A percentile compares a stretch with the other conserved stretches of the same genome.
Evolutionary conservation across 2,329 filamentous ascomycete species (phyloP).

Genomic region (Diplodia sapinea): DNA sequence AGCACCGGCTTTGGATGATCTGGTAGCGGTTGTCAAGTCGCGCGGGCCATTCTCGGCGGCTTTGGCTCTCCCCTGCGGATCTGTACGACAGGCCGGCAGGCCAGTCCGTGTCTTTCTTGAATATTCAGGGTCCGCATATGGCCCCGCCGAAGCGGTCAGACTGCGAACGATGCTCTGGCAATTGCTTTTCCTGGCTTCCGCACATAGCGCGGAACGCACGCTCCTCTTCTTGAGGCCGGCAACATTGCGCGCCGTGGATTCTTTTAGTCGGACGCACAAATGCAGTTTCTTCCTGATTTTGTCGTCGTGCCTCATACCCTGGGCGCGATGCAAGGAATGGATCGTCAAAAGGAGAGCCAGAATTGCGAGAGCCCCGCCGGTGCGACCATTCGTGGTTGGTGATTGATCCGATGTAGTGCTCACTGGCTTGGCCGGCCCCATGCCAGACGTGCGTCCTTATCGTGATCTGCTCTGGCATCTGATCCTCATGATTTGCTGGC

Average conservation of each 20-base stretch:
- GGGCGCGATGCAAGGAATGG: conserved; percentile 18
- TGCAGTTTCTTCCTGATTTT: conserved; percentile 10
- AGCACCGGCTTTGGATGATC: background rate
- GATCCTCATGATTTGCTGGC: conserved; percentile 14
- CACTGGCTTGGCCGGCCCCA: conserved; percentile 16
- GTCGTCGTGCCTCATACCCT: conserved; percentile 20
- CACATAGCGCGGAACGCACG: background rate
- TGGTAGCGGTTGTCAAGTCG: background rate
- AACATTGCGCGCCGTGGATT: background rate
- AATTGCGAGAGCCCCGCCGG: conserved; percentile 7
- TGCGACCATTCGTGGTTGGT: conserved; percentile 24
- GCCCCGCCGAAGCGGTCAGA: background rate
- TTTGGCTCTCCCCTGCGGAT: background rate
- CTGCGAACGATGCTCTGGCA: conserved; percentile 3
- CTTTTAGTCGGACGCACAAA: conserved; percentile 12
- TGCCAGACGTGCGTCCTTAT: conserved; percentile 23
- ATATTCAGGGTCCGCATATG: conserved; percentile 26
- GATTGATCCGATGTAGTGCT: conserved; percentile 28
- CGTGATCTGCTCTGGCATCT: conserved; percentile 1
- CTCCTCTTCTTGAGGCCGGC: background rate
- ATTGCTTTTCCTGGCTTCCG: background rate
- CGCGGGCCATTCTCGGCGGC: conserved; percentile 10
- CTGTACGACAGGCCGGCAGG: conserved; percentile 1
- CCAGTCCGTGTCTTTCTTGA: background rate
- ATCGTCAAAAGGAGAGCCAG: conserved; percentile 4